Percentiles rank a stretch among this genome's conserved stretches.
phyloP scores from a whole-genome alignment of 208 protist species.

The Crithidia acanthocephali region DNA sequence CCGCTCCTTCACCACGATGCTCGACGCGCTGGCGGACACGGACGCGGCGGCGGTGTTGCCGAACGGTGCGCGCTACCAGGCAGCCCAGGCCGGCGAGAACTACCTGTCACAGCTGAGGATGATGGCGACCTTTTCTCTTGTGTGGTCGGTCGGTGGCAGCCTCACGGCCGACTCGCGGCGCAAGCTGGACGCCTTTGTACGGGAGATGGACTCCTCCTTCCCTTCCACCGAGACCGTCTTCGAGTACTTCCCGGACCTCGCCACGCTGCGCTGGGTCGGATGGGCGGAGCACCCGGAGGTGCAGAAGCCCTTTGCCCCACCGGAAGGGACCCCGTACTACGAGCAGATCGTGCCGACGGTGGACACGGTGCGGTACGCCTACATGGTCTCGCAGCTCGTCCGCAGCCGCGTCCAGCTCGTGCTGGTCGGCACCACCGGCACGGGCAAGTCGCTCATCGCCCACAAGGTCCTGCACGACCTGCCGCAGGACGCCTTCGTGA shows the following conservation, averaged over 20 bases:
- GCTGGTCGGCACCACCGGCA: slow-evolving; percentile 96
- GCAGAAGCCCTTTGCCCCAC: slow-evolving; percentile 85
- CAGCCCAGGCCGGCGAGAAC: slow-evolving; percentile 81
- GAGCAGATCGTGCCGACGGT: slow-evolving; percentile 97
- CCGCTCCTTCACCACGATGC: slow-evolving; percentile 94
- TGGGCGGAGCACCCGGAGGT: slow-evolving; percentile 95
- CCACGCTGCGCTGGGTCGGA: slow-evolving; percentile 87
- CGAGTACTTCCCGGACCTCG: slow-evolving; percentile 97
- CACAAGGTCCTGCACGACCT: slow-evolving; percentile 84
- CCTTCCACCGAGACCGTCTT: slow-evolving; percentile 97
- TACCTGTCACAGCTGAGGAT: slow-evolving; percentile 94
- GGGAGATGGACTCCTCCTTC: slow-evolving; percentile 96
- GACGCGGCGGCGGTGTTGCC: slow-evolving; percentile 79
- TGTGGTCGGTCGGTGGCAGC: slow-evolving; percentile 96
- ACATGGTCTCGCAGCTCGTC: slow-evolving; percentile 94
- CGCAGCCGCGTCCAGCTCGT: slow-evolving; percentile 88
- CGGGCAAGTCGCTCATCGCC: slow-evolving; percentile 97
- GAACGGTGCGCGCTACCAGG: slow-evolving; percentile 65
- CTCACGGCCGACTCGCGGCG: slow-evolving; percentile 93
- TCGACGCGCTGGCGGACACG: slow-evolving; percentile 94
- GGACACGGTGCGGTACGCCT: slow-evolving; percentile 97
- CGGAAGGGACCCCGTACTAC: slow-evolving; percentile 93
- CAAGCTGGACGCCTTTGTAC: slow-evolving; percentile 93
- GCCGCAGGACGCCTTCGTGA: slow-evolving; percentile 80
- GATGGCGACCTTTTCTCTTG: slow-evolving; percentile 96